Conservation (phyloP, 1,284 basidiomycete genomes). For the Ustilago tritici region DNA sequence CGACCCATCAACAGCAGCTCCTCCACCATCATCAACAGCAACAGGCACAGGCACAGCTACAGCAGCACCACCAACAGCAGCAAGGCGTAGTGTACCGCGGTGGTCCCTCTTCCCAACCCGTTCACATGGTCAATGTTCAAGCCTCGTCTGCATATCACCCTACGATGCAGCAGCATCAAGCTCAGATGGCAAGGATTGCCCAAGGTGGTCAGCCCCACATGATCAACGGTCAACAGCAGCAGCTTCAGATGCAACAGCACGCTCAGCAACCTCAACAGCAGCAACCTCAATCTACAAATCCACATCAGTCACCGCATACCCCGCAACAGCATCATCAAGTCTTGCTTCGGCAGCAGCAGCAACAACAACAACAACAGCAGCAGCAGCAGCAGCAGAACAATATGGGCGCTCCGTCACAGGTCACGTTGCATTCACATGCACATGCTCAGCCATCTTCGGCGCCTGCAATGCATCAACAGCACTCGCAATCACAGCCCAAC, state of each 20-base stretch:
- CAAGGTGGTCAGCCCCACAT: conserved; percentile 36
- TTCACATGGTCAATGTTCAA: conserved; percentile 20
- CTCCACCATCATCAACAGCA: conserved; percentile 24
- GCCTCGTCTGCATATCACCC: conserved; percentile 46
- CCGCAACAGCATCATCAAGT: conserved; percentile 23
- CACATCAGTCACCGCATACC: conserved; percentile 21
- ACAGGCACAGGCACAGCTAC: conserved; percentile 24
- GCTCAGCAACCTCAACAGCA: conserved; percentile 21
- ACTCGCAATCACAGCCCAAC: conserved; percentile 26
- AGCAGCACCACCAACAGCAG: conserved; percentile 26
- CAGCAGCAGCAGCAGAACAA: conserved; percentile 23
- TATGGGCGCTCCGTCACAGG: conserved; percentile 22
- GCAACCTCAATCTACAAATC: conserved; percentile 18
- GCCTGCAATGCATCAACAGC: conserved; percentile 18
- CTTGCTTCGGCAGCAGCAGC: conserved; percentile 16
- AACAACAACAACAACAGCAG: conserved; percentile 14
- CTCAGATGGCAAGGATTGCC: conserved; percentile 44
- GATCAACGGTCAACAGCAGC: conserved; percentile 38
- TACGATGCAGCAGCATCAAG: conserved; percentile 50
- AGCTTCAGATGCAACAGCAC: conserved; percentile 33
- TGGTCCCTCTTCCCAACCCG: conserved; percentile 18
- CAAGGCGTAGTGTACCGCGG: conserved; percentile 28
- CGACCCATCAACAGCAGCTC: conserved; percentile 3
- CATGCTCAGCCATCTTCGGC: conserved; percentile 22
- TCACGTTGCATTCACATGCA: conserved; percentile 38